Base-by-base conservation (phyloP, 2,329 filamentous ascomycete species). In the Aspergillus sp. region DNA sequence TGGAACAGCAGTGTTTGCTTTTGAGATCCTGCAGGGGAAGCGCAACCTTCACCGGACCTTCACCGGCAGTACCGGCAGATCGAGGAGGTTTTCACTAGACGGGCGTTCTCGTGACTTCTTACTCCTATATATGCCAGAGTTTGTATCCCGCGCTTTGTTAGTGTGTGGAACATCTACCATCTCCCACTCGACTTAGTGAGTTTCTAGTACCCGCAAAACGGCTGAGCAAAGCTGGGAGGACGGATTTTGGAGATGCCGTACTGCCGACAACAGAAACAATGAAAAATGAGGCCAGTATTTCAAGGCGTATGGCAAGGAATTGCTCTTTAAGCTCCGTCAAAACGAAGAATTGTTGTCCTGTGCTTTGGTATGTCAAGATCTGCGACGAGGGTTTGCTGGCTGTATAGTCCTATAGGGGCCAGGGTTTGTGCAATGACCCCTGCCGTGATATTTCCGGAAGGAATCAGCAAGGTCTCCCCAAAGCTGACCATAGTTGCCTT, bases 81-180 rank as follows among this genome's bases (percentile, higher is more conserved):
- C 13, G 34, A 29, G 0, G 16, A 40, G 9, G 32, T 32, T 11
- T 48, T 38, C 36, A 23, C 17, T 21, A 5, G 19, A 9, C 16
- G 17, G 46, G n/a, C 31, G 46, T 19, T 48, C 19, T 23, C 23
- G 38, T n/a, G 46, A 48, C 46, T 32, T 48, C 16, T 32, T 32
- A 16, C 21, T 29, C 19, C 23, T 14, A 20, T 48, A 48, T 29
- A 14, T 19, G 20, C 17, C 31, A 17, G 46, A 48, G 11, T 5
- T 48, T n/a, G 34, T 38, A 29, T 32, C 16, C 34, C 46, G 34
- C 13, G 34, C 9, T 48, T 48, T 29, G 20, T 48, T 40, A 38
- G 21, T 19, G 34, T 48, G 31, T 31, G 40, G 20, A 17, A 40
- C 14, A 32, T 40, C 20, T 48, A 48, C 46, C 17, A 17, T 40